Conservation (phyloP, 805 yeast genomes). For the Saturnispora sanitii region DNA sequence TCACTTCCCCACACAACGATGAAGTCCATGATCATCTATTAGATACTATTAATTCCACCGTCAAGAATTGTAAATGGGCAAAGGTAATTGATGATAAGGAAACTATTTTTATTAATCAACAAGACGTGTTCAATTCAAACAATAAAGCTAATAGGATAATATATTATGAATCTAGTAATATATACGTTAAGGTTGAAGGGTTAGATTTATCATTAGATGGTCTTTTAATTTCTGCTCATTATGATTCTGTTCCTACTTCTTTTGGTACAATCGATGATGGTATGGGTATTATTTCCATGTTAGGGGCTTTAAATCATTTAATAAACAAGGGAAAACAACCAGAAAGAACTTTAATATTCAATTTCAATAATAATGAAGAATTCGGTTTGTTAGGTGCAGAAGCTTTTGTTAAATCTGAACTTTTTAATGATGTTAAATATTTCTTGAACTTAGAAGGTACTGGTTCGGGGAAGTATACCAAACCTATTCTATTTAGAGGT, state of each 20-base stretch:
- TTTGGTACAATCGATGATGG: constrained; percentile 92
- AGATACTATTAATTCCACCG: constrained; percentile 6
- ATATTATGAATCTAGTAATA: constrained; percentile 77
- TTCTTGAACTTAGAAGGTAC: constrained; percentile 86
- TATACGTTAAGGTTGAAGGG: constrained; percentile 71
- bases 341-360: constrained; percentile 61
- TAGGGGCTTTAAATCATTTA: constrained; percentile 54
- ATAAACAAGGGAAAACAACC: constrained; percentile 37
- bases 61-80: constrained; percentile 3
- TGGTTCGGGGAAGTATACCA: constrained; percentile 65
- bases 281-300: constrained; percentile 71
- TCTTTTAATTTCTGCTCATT: constrained; percentile 73
- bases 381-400: constrained; percentile 79
- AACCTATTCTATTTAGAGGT: constrained; percentile 74
- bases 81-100: constrained; percentile 6
- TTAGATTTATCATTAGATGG: constrained; percentile 49
- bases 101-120: constrained; percentile 34
- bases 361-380: constrained; percentile 86
- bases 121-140: constrained; percentile 37
- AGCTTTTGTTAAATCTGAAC: constrained; percentile 61
- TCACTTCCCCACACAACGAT: constrained; percentile 67
- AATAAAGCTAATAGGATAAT: constrained; percentile 37
- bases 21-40: constrained; percentile 60
- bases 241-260: constrained; percentile 80
- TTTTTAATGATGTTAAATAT: constrained; percentile 51